Percentiles rank a stretch among this genome's conserved stretches.
Conservation (phyloP, 495 filamentous ascomycete genomes). For the Sabuloglossum arenarium region DNA sequence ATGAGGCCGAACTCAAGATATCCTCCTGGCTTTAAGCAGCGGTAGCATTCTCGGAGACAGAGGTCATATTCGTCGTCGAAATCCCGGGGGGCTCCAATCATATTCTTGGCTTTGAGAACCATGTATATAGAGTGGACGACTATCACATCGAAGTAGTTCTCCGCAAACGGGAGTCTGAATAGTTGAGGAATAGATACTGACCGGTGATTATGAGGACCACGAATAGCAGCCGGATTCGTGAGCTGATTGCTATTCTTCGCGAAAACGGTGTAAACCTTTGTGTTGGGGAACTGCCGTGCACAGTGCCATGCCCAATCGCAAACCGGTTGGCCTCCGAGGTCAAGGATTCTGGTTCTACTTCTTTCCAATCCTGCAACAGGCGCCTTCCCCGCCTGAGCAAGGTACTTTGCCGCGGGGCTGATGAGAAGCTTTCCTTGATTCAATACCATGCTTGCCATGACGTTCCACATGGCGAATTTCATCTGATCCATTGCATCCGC, state of each 20-base stretch:
- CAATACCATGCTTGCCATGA: conserved; percentile 53
- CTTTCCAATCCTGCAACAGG: conserved; percentile 19
- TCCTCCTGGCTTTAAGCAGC: conserved; percentile 79
- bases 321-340: conserved; percentile 65
- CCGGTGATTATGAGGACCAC: conserved; percentile 73
- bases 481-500: conserved; percentile 60
- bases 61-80: conserved; percentile 66
- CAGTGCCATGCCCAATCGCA: conserved; percentile 95
- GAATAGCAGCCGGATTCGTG: conserved; percentile 11
- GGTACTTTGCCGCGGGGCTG: conserved; percentile 44
- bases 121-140: conserved; percentile 76
- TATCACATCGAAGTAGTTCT: conserved; percentile 79
- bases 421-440: conserved; percentile 66
- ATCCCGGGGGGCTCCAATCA: neutral
- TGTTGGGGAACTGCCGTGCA: conserved; percentile 61
- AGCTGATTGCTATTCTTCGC: conserved; percentile 24
- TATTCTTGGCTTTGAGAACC: conserved; percentile 44
- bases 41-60: conserved; percentile 66
- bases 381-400: conserved; percentile 21
- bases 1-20: conserved; percentile 78
- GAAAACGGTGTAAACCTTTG: conserved; percentile 69
- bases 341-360: conserved; percentile 42
- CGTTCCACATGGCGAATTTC: conserved; percentile 52
- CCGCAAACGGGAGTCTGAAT: conserved; percentile 66
- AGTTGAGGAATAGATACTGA: conserved; percentile 52